Percentiles rank a stretch among this genome's conserved stretches.
These are phyloP conservation scores for Chaetoscypha palmicola DNA, from an alignment of 2,329 filamentous ascomycete genomes.

Conservation along the genomic window DNA sequence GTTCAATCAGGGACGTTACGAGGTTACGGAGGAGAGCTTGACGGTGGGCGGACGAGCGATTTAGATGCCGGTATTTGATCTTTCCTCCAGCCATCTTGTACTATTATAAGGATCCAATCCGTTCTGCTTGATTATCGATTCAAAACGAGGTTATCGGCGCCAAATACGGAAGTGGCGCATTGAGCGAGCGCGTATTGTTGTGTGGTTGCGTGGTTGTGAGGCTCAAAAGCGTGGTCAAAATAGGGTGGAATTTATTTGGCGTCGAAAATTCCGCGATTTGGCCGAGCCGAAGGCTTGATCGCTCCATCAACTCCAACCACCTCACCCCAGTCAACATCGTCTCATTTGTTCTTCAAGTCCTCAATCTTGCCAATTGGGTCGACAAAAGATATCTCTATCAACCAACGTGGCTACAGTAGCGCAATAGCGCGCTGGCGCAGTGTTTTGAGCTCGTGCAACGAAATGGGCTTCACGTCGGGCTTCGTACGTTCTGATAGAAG, in stretches of 20 bases:
- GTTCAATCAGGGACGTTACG: constrained; percentile 86
- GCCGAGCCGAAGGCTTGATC: constrained; percentile 1
- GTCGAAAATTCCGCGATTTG: not conserved
- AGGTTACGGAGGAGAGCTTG: constrained; percentile 91
- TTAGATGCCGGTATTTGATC: constrained; percentile 83
- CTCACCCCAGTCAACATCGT: constrained; percentile 8
- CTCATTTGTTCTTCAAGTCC: constrained; percentile 18
- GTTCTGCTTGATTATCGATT: too few species aligned
- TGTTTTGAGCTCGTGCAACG: constrained; percentile 1
- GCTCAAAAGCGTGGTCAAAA: too few species aligned
- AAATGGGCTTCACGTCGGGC: constrained; percentile 67
- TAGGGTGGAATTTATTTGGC: too few species aligned
- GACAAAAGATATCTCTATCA: not conserved
- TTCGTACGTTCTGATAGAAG: constrained; percentile 63
- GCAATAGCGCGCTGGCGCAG: constrained; percentile 15
- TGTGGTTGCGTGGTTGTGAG: too few species aligned
- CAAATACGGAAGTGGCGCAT: too few species aligned
- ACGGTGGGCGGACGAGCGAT: constrained; percentile 78
- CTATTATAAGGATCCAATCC: too few species aligned
- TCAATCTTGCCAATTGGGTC: constrained; percentile 12
- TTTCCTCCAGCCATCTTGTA: constrained; percentile 72
- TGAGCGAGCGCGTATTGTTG: too few species aligned
- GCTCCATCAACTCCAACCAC: constrained; percentile 10
- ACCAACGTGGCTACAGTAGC: not conserved
- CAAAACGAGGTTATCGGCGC: too few species aligned